Evolutionary conservation across 768 basidiomycete species (phyloP).

Genomic region (Suillus lakei): DNA sequence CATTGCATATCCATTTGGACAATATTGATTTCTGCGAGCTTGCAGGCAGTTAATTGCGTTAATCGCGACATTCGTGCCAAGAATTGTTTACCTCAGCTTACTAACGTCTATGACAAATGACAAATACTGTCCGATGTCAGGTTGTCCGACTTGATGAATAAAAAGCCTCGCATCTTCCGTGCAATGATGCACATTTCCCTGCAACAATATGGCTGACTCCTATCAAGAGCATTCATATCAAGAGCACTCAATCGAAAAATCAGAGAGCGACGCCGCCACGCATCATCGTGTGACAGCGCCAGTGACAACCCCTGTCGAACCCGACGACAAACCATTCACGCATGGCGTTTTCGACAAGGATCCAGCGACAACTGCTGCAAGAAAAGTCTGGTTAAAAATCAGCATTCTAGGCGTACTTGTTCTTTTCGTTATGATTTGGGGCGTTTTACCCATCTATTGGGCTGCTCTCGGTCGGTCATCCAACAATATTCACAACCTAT

Average conservation of each 20-base stretch:
- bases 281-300: background rate
- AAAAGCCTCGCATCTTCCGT: background rate
- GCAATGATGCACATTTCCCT: background rate
- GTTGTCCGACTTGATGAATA: background rate
- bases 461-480: slow-evolving; percentile 55
- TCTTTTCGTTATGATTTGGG: slow-evolving; percentile 50
- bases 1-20: slow-evolving; percentile 25
- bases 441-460: slow-evolving; percentile 63
- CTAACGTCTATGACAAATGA: background rate
- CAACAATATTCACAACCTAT: slow-evolving; percentile 42
- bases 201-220: background rate
- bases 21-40: background rate
- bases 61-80: background rate
- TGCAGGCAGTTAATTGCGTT: background rate
- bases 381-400: slow-evolving; percentile 46
- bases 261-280: background rate
- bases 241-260: background rate
- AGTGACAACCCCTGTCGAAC: slow-evolving; percentile 13
- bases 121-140: background rate
- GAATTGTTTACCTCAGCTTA: background rate
- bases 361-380: slow-evolving; percentile 31
- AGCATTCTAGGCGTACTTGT: slow-evolving; percentile 41
- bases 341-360: slow-evolving; percentile 35
- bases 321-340: slow-evolving; percentile 27
- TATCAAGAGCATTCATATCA: background rate